Percentiles rank a stretch among this genome's conserved stretches.
phyloP scores from a whole-genome alignment of 2,329 filamentous ascomycete species.

The Nemania diffusa region DNA sequence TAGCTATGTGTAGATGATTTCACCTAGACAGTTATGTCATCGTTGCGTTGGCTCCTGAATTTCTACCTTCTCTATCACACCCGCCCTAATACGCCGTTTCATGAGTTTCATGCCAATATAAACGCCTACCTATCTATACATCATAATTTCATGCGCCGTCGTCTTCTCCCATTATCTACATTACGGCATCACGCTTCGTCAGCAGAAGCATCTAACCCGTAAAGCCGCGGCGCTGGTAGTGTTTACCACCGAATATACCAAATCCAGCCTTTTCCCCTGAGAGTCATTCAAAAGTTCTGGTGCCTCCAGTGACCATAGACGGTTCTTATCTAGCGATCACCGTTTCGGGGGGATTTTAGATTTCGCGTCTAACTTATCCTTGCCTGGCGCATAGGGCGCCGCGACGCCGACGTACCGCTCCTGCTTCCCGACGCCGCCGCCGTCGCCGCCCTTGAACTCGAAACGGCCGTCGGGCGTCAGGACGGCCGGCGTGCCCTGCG shows the following conservation, averaged over 20 bases:
- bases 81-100: background rate
- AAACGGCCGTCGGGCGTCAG: conserved; percentile 58
- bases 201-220: background rate
- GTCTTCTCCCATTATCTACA: conserved; percentile 1
- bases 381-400: conserved; percentile 65
- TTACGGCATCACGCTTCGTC: background rate
- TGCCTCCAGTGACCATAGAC: background rate
- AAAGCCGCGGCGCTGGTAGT: background rate
- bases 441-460: conserved; percentile 58
- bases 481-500: conserved; percentile 63
- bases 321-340: conserved; percentile 12
- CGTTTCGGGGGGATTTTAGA: conserved; percentile 45
- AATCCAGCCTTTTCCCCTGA: background rate
- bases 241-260: background rate
- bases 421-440: conserved; percentile 51
- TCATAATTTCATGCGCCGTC: background rate
- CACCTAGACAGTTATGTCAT: no score
- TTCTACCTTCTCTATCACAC: background rate
- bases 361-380: conserved; percentile 59
- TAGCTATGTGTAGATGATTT: no score
- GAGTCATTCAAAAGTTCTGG: background rate
- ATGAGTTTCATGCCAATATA: background rate
- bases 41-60: background rate
- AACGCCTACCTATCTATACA: background rate
- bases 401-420: conserved; percentile 63